Percentiles rank a stretch among this genome's conserved stretches.
Conservation (phyloP, 352 stramenopile genomes). For the Phytophthora quininea region DNA sequence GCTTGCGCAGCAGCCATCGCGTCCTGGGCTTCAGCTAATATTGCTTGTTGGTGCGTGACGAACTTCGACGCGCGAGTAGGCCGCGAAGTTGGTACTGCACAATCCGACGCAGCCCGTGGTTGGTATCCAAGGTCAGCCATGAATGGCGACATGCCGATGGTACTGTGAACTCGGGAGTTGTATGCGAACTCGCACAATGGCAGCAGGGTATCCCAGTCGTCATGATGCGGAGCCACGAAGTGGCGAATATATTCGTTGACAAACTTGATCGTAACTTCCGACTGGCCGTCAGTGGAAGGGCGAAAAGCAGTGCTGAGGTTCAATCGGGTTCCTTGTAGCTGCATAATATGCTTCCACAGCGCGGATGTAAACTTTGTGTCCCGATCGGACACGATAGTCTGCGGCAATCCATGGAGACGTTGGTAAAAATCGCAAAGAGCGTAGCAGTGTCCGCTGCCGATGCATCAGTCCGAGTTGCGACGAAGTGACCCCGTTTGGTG, state of each 20-base stretch:
- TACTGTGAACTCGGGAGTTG: slow-evolving; percentile 6
- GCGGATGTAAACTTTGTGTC: slow-evolving; percentile 6
- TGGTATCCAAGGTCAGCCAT: slow-evolving; percentile 25
- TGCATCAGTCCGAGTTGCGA: slow-evolving; percentile 1
- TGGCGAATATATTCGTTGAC: slow-evolving; percentile 2
- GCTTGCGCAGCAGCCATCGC: slow-evolving; percentile 11
- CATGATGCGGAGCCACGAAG: neutral
- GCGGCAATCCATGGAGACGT: slow-evolving; percentile 9
- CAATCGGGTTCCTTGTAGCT: slow-evolving; percentile 4
- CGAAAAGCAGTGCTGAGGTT: slow-evolving; percentile 4
- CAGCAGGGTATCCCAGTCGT: slow-evolving; percentile 16
- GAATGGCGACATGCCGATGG: slow-evolving; percentile 26
- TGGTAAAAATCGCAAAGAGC: neutral
- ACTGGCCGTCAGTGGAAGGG: slow-evolving; percentile 2
- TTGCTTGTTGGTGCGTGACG: slow-evolving; percentile 3
- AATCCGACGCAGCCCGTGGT: slow-evolving; percentile 4
- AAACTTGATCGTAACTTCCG: slow-evolving; percentile 9
- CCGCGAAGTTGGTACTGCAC: neutral
- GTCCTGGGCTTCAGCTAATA: slow-evolving; percentile 10
- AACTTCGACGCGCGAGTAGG: slow-evolving; percentile 1
- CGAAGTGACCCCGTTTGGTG: slow-evolving; percentile 17
- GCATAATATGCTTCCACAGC: slow-evolving; percentile 8
- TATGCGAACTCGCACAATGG: slow-evolving; percentile 11
- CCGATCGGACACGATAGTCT: neutral
- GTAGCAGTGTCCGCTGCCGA: neutral